Conservation (phyloP, 495 filamentous ascomycete species). For the Hypoxylon crocopeplum region DNA sequence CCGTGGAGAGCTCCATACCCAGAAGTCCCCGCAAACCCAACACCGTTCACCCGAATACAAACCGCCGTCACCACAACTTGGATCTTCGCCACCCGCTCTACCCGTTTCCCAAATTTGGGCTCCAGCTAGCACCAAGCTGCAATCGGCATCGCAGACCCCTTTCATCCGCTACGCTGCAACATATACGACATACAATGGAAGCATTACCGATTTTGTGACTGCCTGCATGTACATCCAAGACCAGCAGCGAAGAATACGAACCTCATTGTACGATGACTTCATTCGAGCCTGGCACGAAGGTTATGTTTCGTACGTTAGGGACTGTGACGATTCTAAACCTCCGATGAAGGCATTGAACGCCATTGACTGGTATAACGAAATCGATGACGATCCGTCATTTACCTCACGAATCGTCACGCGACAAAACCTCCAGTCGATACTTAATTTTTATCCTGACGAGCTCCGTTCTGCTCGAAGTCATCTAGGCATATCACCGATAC, state of each 20-base stretch:
- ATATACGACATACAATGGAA: constrained; percentile 65
- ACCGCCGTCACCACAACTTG: constrained; percentile 5
- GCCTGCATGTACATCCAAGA: constrained; percentile 61
- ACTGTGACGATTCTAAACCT: constrained; percentile 15
- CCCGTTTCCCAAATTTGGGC: constrained; percentile 5
- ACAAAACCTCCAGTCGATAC: constrained; percentile 43
- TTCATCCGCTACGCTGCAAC: constrained; percentile 55
- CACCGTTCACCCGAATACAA: constrained; percentile 16
- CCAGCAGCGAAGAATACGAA: constrained; percentile 35
- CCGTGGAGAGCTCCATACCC: not conserved
- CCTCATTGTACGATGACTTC: constrained; percentile 71
- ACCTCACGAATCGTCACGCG: constrained; percentile 45
- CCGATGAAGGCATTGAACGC: constrained; percentile 40
- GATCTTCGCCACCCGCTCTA: constrained; percentile 45
- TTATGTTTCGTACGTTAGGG: constrained; percentile 49
- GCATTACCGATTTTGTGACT: constrained; percentile 58
- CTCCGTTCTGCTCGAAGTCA: constrained; percentile 6
- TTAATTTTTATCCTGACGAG: constrained; percentile 35
- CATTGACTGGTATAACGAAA: constrained; percentile 53
- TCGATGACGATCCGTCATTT: constrained; percentile 49
- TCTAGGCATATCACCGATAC: constrained; percentile 5
- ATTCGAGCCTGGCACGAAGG: constrained; percentile 57
- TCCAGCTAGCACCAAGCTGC: not conserved
- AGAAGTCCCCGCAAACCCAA: constrained; percentile 4
- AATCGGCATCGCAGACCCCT: constrained; percentile 30